phyloP scores from a whole-genome alignment of 306 rosid species.

The Styphnolobium japonicum region DNA sequence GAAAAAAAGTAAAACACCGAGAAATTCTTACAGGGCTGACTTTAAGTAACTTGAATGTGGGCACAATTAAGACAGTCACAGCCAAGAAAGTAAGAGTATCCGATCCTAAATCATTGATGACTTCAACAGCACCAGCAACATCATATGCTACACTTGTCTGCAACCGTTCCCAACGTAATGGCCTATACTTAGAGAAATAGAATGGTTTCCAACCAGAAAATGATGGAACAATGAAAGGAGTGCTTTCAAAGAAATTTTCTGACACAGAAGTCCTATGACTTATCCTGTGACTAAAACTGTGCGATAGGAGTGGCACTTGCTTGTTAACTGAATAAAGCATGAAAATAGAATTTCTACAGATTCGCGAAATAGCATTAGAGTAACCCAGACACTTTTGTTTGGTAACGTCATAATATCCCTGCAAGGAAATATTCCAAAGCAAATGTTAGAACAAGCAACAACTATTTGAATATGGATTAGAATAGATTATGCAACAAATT shows the following conservation, averaged over 20 bases:
- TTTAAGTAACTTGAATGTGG: slow-evolving; percentile 75
- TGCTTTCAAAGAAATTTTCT: slow-evolving; percentile 31
- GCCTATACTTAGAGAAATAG: slow-evolving; percentile 36
- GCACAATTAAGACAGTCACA: slow-evolving; percentile 83
- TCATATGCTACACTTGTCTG: slow-evolving; percentile 52
- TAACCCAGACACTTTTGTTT: slow-evolving; percentile 25
- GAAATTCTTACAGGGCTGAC: slow-evolving; percentile 47
- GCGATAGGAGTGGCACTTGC: slow-evolving; percentile 34
- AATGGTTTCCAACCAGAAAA: slow-evolving; percentile 33
- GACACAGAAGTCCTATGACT: slow-evolving; percentile 35
- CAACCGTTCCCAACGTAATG: slow-evolving; percentile 38
- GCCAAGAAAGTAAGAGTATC: slow-evolving; percentile 86
- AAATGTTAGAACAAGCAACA: slow-evolving; percentile 1
- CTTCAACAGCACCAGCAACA: slow-evolving; percentile 75
- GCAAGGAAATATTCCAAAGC: background rate
- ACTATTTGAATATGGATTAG: slow-evolving; percentile 2
- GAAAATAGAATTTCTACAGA: slow-evolving; percentile 41
- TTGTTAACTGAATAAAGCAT: slow-evolving; percentile 35
- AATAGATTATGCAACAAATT: background rate
- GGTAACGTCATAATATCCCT: slow-evolving; percentile 40
- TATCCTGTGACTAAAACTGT: slow-evolving; percentile 28
- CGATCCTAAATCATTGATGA: slow-evolving; percentile 86
- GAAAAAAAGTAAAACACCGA: background rate
- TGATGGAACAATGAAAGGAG: slow-evolving; percentile 26
- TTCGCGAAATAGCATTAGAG: slow-evolving; percentile 21